Evolutionary conservation across 2,329 filamentous ascomycete genomes (phyloP).

Genomic region (Epichloe coenophiala): DNA sequence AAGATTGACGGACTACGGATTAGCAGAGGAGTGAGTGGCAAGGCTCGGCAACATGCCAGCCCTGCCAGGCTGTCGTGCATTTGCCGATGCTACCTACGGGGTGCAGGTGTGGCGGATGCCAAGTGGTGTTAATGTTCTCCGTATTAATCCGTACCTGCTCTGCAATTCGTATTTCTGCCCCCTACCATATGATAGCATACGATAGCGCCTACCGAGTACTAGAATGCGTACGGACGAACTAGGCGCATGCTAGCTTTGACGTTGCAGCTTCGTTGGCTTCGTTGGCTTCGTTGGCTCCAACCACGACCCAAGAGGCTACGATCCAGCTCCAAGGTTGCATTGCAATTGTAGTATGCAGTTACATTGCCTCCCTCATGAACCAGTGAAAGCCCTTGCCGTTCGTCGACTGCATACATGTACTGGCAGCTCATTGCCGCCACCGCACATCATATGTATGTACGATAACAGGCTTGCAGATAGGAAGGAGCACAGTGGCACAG

Average conservation of each 20-base stretch:
- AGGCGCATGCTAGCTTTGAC: not conserved
- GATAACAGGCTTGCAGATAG: too few relatives aligned
- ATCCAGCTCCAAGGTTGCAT: not conserved
- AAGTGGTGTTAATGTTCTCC: too few relatives aligned
- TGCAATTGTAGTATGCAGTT: too few relatives aligned
- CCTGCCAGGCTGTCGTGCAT: not conserved
- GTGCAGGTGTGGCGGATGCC: not conserved
- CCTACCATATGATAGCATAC: not conserved
- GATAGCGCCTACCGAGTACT: not conserved
- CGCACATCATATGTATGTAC: too few relatives aligned
- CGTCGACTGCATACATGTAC: not conserved
- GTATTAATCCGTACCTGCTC: not conserved
- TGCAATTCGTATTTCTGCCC: not conserved
- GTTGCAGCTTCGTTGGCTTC: not conserved
- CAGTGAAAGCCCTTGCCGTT: too few relatives aligned
- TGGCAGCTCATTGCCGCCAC: not conserved
- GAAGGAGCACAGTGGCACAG: too few relatives aligned
- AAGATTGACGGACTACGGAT: not conserved
- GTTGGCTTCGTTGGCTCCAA: not conserved
- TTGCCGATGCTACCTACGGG: not conserved
- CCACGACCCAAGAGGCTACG: not conserved
- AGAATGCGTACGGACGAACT: not conserved
- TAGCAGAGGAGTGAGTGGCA: not conserved
- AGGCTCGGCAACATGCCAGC: not conserved
- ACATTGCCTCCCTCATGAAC: too few relatives aligned